A percentile compares a stretch with the other conserved stretches of the same genome.
phyloP scores from a whole-genome alignment of 345 rosid genomes.

The rapeseed (Brassica napus) region Da-Ae NC_063442.1:8982001-8982500 shows the following conservation, averaged over 20 bases:
- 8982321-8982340: neutral
- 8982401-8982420: no score
- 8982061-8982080: constrained; percentile 86
- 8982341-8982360: neutral
- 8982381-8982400: neutral
- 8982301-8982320: neutral
- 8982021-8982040: constrained; percentile 65
- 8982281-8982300: neutral
- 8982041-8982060: constrained; percentile 91
- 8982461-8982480: no score
- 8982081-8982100: constrained; percentile 91
- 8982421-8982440: no score
- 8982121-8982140: constrained; percentile 99
- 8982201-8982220: constrained; percentile 30
- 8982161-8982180: neutral
- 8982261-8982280: neutral
- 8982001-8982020: neutral
- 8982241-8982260: constrained; percentile 5
- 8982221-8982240: constrained; percentile 22
- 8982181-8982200: constrained; percentile 21
- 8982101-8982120: constrained; percentile 94
- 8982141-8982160: constrained; percentile 85
- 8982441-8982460: no score
- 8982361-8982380: neutral
- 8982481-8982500: no score